Evolutionary conservation across 2,329 filamentous ascomycete genomes (phyloP), one percentile per base, ranked within the genome.

Genomic region (Neofusicoccum umdonicola): DNA sequence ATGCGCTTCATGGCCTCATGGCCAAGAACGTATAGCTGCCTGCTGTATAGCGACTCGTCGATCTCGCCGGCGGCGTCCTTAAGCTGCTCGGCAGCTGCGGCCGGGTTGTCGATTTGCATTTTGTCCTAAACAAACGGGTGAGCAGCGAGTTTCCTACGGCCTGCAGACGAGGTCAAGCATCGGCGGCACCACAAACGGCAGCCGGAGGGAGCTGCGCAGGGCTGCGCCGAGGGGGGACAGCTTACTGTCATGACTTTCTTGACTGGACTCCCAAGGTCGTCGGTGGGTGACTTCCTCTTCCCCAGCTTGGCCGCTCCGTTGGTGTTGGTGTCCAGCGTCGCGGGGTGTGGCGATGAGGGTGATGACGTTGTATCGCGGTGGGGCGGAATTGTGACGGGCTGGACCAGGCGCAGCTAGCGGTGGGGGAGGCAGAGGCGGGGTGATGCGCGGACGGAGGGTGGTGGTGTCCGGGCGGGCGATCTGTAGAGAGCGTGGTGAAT

Each of bases 1-100:
- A 99, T 99, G 74, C 95, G 93, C 85, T 96, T 98, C 95, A 99
- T 99, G 69, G 95, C 88, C 78, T 90, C 88, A 74, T 90, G 88
- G 64, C 95, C 88, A 64, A 90, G 85, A 64, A 90, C 88, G 72
- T 90, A 90, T 60, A 89, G 84, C 79, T 89, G 87, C 70, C 87
- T 80, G 75, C 86, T 88, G 80, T 89, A 89, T 63, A 89, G 78
- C 45, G 86, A 88, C 77, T 89, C 87, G 71, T 89, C 87, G 70
- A 89, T 89, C 70, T 88, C 87, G 70, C 85, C 85, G 71, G 85
- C 81, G 66, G 74, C 75, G 65, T 80, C 74, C 72, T 87, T 87
- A 70, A 87, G 82, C 79, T 85, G 81, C 76, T 87, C 84, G 66
- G 85, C 82, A 57, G 83, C 84, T 69, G 84, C 82, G 68, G 83